Evolutionary conservation across 1,284 basidiomycete genomes (phyloP).

Genomic region (Vanrija sp.): DNA sequence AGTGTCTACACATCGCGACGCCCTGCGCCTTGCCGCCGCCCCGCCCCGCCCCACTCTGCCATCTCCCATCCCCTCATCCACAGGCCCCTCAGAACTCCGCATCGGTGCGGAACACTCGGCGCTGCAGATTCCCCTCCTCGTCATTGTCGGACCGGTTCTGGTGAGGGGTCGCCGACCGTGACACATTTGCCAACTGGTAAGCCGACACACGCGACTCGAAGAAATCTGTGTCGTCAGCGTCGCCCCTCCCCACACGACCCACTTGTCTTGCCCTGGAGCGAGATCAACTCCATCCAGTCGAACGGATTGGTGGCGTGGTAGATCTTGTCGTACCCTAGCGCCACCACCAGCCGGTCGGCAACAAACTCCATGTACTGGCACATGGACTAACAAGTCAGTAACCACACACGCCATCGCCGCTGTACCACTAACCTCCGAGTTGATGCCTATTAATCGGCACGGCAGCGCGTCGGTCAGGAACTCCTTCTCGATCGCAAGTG

Average conservation of each 20-base stretch:
- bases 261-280: conserved; percentile 59
- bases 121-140: conserved; percentile 8
- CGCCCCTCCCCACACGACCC: conserved; percentile 5
- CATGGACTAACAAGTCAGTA: conserved; percentile 72
- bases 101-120: conserved; percentile 25
- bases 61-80: not conserved
- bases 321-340: conserved; percentile 73
- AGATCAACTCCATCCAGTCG: conserved; percentile 88
- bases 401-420: conserved; percentile 1
- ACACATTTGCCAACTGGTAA: conserved; percentile 43
- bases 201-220: conserved; percentile 47
- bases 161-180: conserved; percentile 31
- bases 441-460: conserved; percentile 54
- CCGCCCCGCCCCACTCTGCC: not conserved
- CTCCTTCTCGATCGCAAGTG: conserved; percentile 75
- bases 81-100: conserved; percentile 24
- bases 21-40: not conserved
- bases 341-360: conserved; percentile 77
- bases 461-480: conserved; percentile 64
- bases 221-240: conserved; percentile 28
- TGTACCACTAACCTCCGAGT: conserved; percentile 48
- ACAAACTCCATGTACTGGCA: conserved; percentile 94
- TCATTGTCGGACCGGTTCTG: conserved; percentile 6
- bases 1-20: too few relatives aligned
- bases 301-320: conserved; percentile 70